A percentile compares a stretch with the other conserved stretches of the same genome.
These are phyloP conservation scores for Aspergillus versicolor DNA, from an alignment of 2,329 filamentous ascomycete genomes.

Conservation along the genomic window DNA sequence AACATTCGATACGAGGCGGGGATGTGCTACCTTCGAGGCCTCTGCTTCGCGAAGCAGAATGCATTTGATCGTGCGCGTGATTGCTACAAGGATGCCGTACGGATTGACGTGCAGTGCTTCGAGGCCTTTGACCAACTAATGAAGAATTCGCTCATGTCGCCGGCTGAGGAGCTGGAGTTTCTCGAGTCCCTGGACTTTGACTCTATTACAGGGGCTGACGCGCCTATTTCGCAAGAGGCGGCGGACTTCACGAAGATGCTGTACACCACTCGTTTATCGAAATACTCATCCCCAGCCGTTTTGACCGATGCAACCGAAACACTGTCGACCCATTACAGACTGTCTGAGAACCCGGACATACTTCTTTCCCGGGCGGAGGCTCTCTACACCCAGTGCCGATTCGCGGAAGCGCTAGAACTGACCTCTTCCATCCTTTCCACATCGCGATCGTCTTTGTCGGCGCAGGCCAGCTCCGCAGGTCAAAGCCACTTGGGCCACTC, in stretches of 20 bases:
- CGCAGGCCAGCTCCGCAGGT: constrained; percentile 25
- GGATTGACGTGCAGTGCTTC: constrained; percentile 96
- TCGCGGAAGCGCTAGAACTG: constrained; percentile 79
- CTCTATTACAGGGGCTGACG: constrained; percentile 67
- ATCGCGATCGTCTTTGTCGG: constrained; percentile 79
- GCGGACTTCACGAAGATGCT: constrained; percentile 94
- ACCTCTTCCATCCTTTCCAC: constrained; percentile 78
- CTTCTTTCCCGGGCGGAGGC: constrained; percentile 87
- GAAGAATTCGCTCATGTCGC: constrained; percentile 88
- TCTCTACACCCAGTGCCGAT: constrained; percentile 91
- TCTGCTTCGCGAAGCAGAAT: constrained; percentile 96
- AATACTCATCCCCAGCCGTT: constrained; percentile 82
- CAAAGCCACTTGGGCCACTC: constrained; percentile 45
- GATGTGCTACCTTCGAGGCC: constrained; percentile 92
- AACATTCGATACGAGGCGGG: constrained; percentile 88
- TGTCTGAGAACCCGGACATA: constrained; percentile 83
- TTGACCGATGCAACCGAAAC: constrained; percentile 87
- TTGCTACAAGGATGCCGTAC: constrained; percentile 95
- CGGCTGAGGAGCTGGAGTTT: constrained; percentile 86
- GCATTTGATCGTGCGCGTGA: constrained; percentile 96
- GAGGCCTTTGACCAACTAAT: constrained; percentile 98
- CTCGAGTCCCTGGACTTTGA: constrained; percentile 89
- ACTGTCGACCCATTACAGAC: constrained; percentile 88
- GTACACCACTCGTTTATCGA: constrained; percentile 92
- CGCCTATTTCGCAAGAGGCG: constrained; percentile 74